Base-by-base conservation (phyloP, 2,329 filamentous ascomycete genomes). In the Annulohypoxylon truncatum region DNA sequence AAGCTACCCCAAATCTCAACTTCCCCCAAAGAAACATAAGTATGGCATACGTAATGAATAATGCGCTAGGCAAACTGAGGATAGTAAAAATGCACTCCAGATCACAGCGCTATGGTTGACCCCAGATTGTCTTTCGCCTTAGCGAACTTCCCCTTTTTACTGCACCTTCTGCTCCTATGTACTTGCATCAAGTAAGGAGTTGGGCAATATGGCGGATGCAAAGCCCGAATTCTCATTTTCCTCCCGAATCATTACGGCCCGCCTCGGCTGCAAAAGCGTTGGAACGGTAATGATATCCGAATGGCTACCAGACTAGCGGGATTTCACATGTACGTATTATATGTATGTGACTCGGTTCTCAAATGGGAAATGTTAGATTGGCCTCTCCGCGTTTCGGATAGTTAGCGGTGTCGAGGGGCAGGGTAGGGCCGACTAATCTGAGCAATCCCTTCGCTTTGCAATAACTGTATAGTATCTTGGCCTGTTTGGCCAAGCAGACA, bases 341-440 rank as follows among this genome's bases (percentile, higher is more conserved):
- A 20, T 46, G 28, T 18, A 28, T 38, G 46, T 24, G 38, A 38
- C 28, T 62, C 59, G 51, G 42, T 56, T 20, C 44, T 62, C 8
- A 5, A 44, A 18, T 33, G 31, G 51, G 51, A 61, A 60, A 61
- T 38, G 26, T 42, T 46, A 40, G 28, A n/a, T 50, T 29, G 18
- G 10, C 8, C 18, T 60, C 44, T 51, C 50, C 44, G 52, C 24
- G 56, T 61, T 57, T 57, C 57, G 40, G 44, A 24, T 58, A 29
- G 40, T 4, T 62, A 61, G 51, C 35, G 35, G 35, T 24, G 33
- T 46, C 29, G 12, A 59, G 58, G 9, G 44, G 24, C 4, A 15
- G 57, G 42, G 58, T 55, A 55, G 48, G 58, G 2, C 54, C 64
- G 59, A 66, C 46, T 35, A 35, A 46, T 28, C 33, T 28, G 13